Percentiles rank a stretch among this genome's conserved stretches.
phyloP scores from a whole-genome alignment of 805 yeast species.

The Candida piceae region DNA sequence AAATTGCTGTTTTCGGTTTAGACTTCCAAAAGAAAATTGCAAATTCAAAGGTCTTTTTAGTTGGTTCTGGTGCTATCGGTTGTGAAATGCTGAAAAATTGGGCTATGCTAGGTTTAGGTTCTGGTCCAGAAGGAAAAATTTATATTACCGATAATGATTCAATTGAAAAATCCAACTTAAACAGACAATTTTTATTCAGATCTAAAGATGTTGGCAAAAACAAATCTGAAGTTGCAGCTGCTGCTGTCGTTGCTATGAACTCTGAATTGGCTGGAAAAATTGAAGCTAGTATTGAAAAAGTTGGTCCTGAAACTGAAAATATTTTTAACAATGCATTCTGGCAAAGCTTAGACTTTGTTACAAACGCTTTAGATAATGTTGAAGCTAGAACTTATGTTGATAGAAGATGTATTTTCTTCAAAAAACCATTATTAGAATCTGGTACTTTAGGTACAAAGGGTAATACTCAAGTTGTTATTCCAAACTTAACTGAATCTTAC shows the following conservation, averaged over 20 bases:
- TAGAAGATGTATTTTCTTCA: slow-evolving; percentile 90
- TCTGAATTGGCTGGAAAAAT: slow-evolving; percentile 78
- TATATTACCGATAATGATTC: slow-evolving; percentile 89
- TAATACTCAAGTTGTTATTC: slow-evolving; percentile 94
- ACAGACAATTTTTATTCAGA: slow-evolving; percentile 93
- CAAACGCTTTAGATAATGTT: slow-evolving; percentile 95
- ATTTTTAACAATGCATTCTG: slow-evolving; percentile 84
- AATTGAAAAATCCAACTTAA: slow-evolving; percentile 91
- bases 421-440: slow-evolving; percentile 86
- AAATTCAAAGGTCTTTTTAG: slow-evolving; percentile 80
- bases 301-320: slow-evolving; percentile 88
- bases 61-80: slow-evolving; percentile 98
- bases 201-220: slow-evolving; percentile 89
- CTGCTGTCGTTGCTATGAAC: slow-evolving; percentile 80
- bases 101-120: slow-evolving; percentile 94
- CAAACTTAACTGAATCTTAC: slow-evolving; percentile 90
- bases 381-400: slow-evolving; percentile 98
- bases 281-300: slow-evolving; percentile 74
- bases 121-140: slow-evolving; percentile 85
- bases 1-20: slow-evolving; percentile 89
- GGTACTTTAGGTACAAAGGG: slow-evolving; percentile 99
- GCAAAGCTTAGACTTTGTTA: slow-evolving; percentile 78
- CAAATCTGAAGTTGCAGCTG: slow-evolving; percentile 87
- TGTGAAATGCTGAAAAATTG: slow-evolving; percentile 98
- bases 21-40: slow-evolving; percentile 68